These are phyloP conservation scores for Rhododendron molle DNA, from an alignment of 148 eudicot species.

Conservation along the genomic window DNA sequence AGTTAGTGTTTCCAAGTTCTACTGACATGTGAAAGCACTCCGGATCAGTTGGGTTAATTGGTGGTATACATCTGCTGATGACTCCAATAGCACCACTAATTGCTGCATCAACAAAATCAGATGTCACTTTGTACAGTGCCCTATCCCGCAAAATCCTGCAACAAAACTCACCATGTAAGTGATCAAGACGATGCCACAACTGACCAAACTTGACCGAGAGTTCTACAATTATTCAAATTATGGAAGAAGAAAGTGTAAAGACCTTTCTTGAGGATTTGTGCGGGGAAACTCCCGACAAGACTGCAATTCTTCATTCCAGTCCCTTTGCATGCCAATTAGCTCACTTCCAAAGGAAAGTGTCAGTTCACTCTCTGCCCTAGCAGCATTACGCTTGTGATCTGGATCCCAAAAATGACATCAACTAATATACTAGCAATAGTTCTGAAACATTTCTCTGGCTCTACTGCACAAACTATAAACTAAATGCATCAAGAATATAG, in stretches of 20 bases:
- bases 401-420: slow-evolving; percentile 17
- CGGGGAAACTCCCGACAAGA: slow-evolving; percentile 98
- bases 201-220: neutral
- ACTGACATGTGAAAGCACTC: slow-evolving; percentile 99
- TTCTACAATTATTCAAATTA: slow-evolving; percentile 1
- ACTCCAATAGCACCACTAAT: slow-evolving; percentile 94
- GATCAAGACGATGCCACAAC: neutral
- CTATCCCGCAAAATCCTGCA: slow-evolving; percentile 73
- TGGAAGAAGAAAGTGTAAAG: neutral
- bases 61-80: slow-evolving; percentile 93
- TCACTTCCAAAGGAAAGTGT: slow-evolving; percentile 97
- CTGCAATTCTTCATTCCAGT: slow-evolving; percentile 98
- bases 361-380: slow-evolving; percentile 86
- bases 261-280: slow-evolving; percentile 81
- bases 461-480: neutral
- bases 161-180: slow-evolving; percentile 11
- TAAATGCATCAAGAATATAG: neutral
- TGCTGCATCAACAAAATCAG: slow-evolving; percentile 99
- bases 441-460: neutral
- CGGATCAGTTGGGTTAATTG: slow-evolving; percentile 98
- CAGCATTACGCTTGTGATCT: slow-evolving; percentile 97
- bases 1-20: neutral
- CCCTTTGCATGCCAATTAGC: slow-evolving; percentile 92
- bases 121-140: slow-evolving; percentile 89
- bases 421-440: neutral